Evolutionary conservation across 1,139 yeast genomes (phyloP).

Genomic region (Debaryomycetaceae sp.): DNA sequence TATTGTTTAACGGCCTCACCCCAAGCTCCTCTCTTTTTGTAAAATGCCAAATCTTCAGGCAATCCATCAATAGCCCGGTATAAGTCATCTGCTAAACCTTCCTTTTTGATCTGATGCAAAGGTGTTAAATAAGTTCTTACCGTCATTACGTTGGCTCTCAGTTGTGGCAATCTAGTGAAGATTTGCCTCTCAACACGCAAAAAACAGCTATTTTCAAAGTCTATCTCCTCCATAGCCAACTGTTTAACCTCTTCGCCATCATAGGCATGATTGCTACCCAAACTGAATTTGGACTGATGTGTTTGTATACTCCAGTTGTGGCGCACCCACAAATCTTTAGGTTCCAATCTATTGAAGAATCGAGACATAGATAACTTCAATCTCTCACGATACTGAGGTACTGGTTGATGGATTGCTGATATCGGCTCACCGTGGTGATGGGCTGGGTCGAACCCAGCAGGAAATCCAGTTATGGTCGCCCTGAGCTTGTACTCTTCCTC

Average conservation of each 20-base stretch:
- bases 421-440: conserved; percentile 30
- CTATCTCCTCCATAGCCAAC: conserved; percentile 41
- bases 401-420: conserved; percentile 38
- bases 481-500: conserved; percentile 35
- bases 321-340: conserved; percentile 38
- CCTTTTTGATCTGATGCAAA: conserved; percentile 28
- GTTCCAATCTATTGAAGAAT: conserved; percentile 34
- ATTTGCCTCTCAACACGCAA: conserved; percentile 41
- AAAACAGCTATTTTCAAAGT: conserved; percentile 44
- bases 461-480: conserved; percentile 37
- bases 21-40: conserved; percentile 62
- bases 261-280: conserved; percentile 47
- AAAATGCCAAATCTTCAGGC: conserved; percentile 55
- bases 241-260: conserved; percentile 39
- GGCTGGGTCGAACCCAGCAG: conserved; percentile 44
- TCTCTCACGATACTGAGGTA: conserved; percentile 36
- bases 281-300: conserved; percentile 44
- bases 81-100: conserved; percentile 42
- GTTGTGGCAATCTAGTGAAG: conserved; percentile 36
- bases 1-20: conserved; percentile 58
- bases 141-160: conserved; percentile 38
- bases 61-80: conserved; percentile 56
- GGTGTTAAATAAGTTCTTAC: conserved; percentile 42
- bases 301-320: conserved; percentile 46
- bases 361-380: conserved; percentile 35